Evolutionary conservation across 2,329 filamentous ascomycete species (phyloP).

Genomic region (Sarocladiaceae sp.): DNA sequence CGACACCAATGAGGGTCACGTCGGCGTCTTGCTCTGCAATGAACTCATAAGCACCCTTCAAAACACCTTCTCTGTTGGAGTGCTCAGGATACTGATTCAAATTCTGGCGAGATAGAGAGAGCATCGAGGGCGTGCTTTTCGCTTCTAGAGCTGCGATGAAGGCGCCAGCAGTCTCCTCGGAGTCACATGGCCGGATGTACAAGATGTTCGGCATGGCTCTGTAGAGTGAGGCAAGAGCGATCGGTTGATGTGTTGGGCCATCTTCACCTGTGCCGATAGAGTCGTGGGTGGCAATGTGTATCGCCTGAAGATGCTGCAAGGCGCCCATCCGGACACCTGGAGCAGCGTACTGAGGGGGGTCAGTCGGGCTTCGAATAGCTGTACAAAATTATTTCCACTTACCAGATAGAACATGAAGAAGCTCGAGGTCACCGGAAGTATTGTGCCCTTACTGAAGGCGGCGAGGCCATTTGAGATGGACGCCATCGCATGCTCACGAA

Average conservation of each 20-base stretch:
- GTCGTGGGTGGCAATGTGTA: slow-evolving; percentile 60
- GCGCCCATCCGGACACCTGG: slow-evolving; percentile 58
- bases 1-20: slow-evolving; percentile 38
- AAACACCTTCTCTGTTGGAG: slow-evolving; percentile 34
- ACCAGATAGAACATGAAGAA: slow-evolving; percentile 61
- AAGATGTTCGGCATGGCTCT: slow-evolving; percentile 59
- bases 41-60: slow-evolving; percentile 42
- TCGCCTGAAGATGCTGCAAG: slow-evolving; percentile 48
- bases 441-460: slow-evolving; percentile 49
- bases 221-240: slow-evolving; percentile 52
- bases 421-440: slow-evolving; percentile 53
- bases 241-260: slow-evolving; percentile 59
- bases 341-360: slow-evolving; percentile 48
- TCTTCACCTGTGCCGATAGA: slow-evolving; percentile 56
- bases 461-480: slow-evolving; percentile 55
- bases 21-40: slow-evolving; percentile 37
- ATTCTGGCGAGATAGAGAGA: slow-evolving; percentile 43
- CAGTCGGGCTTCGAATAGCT: not conserved
- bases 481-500: slow-evolving; percentile 60
- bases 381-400: slow-evolving; percentile 1
- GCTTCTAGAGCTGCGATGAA: slow-evolving; percentile 43
- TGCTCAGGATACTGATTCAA: slow-evolving; percentile 34
- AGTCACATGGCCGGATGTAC: slow-evolving; percentile 57
- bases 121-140: slow-evolving; percentile 37
- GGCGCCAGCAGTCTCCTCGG: slow-evolving; percentile 53